A percentile compares a stretch with the other conserved stretches of the same genome.
Evolutionary conservation across 78 protist species (phyloP).

Genomic region (Bodo saltans): DNA sequence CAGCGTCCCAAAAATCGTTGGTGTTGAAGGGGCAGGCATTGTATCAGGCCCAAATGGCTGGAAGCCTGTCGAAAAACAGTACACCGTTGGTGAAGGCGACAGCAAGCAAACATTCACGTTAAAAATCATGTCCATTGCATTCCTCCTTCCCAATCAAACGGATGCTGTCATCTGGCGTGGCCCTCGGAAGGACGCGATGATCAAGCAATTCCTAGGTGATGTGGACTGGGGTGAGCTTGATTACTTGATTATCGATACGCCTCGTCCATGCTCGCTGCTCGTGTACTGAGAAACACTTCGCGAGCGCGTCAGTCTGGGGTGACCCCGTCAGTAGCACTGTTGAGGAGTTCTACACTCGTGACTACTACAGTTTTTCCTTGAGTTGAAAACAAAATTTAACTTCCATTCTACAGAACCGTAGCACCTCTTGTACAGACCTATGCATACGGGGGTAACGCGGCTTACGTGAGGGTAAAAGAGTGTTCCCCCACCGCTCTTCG

Average conservation of each 20-base stretch:
- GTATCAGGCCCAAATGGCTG: too few relatives aligned
- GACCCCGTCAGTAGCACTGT: slow-evolving; percentile 88
- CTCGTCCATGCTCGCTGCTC: slow-evolving; percentile 87
- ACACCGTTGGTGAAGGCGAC: slow-evolving; percentile 27
- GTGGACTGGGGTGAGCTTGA: slow-evolving; percentile 81
- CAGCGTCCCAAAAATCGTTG: slow-evolving; percentile 64
- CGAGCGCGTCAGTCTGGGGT: slow-evolving; percentile 51
- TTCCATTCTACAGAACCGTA: slow-evolving; percentile 43
- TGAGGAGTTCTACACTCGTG: slow-evolving; percentile 55
- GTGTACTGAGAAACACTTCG: slow-evolving; percentile 54
- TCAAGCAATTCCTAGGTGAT: slow-evolving; percentile 69
- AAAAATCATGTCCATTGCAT: slow-evolving; percentile 71
- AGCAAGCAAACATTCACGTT: too few relatives aligned
- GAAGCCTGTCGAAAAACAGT: slow-evolving; percentile 65
- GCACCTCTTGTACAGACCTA: slow-evolving; percentile 48
- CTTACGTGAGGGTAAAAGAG: slow-evolving; percentile 46
- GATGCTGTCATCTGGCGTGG: slow-evolving; percentile 95
- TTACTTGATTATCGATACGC: slow-evolving; percentile 84
- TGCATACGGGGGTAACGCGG: slow-evolving; percentile 70
- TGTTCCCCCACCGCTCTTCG: slow-evolving; percentile 63
- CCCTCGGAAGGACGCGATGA: slow-evolving; percentile 77
- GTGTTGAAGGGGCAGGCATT: slow-evolving; percentile 35
- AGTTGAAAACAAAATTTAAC: slow-evolving; percentile 59
- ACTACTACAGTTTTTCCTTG: slow-evolving; percentile 56
- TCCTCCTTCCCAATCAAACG: slow-evolving; percentile 42